Evolutionary conservation across 2,329 filamentous ascomycete species (phyloP).

Genomic region (Pestalotiopsis fici): DNA sequence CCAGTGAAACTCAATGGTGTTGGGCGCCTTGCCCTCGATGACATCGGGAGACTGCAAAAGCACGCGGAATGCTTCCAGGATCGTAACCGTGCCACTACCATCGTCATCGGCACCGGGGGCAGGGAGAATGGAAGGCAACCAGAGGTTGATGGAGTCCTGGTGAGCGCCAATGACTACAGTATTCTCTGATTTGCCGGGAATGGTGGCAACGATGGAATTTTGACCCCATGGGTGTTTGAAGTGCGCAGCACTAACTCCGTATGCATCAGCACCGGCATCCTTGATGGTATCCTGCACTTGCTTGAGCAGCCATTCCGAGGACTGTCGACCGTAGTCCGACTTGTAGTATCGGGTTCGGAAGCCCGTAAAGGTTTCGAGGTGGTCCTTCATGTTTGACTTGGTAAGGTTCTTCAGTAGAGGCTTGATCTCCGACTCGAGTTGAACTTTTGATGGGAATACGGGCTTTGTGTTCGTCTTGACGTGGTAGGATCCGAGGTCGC

Average conservation of each 20-base stretch:
- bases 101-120: constrained; percentile 96
- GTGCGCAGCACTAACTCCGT: constrained; percentile 68
- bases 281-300: constrained; percentile 74
- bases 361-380: constrained; percentile 76
- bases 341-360: constrained; percentile 86
- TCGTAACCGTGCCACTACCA: constrained; percentile 90
- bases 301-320: constrained; percentile 81
- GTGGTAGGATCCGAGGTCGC: constrained; percentile 58
- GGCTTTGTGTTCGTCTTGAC: constrained; percentile 39
- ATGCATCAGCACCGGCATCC: constrained; percentile 67
- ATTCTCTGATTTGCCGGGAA: constrained; percentile 81
- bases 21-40: constrained; percentile 69
- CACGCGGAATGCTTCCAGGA: constrained; percentile 85
- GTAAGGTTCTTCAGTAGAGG: constrained; percentile 69
- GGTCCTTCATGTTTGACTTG: constrained; percentile 73
- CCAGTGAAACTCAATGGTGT: constrained; percentile 95
- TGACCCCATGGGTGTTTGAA: constrained; percentile 89
- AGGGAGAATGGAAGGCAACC: constrained; percentile 78
- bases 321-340: constrained; percentile 76
- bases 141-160: constrained; percentile 94
- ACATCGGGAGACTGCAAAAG: constrained; percentile 75
- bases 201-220: constrained; percentile 85
- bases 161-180: constrained; percentile 90
- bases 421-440: constrained; percentile 65
- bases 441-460: constrained; percentile 68